Conservation (phyloP, 148 eudicot genomes). For the Persicaria maculosa region DNA sequence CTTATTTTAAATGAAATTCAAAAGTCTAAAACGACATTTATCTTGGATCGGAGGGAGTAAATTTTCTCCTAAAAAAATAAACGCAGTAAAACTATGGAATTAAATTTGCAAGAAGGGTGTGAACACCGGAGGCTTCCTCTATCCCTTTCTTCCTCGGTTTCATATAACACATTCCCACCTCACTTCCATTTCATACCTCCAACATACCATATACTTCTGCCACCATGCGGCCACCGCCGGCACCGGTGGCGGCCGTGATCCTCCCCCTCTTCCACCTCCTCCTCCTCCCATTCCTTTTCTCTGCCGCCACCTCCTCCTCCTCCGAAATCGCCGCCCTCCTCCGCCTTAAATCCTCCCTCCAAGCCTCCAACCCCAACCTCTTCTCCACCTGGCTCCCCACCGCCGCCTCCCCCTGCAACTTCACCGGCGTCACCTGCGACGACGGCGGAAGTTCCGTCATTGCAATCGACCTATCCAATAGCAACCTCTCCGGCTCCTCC, state of each 20-base stretch:
- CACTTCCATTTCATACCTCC: constrained; percentile 7
- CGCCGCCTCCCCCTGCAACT: constrained; percentile 23
- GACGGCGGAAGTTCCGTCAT: constrained; percentile 17
- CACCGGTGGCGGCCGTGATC: not conserved
- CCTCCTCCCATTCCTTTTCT: not conserved
- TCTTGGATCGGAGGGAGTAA: too few species aligned
- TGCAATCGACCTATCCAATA: constrained; percentile 55
- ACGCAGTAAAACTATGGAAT: too few species aligned
- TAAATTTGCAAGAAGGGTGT: not conserved
- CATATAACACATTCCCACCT: not conserved
- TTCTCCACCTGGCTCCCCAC: constrained; percentile 31
- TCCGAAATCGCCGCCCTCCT: constrained; percentile 33
- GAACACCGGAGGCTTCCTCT: not conserved
- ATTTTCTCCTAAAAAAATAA: too few species aligned
- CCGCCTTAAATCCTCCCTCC: constrained; percentile 35
- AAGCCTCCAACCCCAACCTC: constrained; percentile 23
- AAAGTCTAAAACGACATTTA: too few species aligned
- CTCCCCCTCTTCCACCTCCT: not conserved
- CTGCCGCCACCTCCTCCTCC: constrained; percentile 16
- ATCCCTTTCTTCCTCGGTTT: not conserved
- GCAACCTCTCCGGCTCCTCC: constrained; percentile 26
- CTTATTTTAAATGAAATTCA: too few species aligned
- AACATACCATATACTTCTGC: not conserved
- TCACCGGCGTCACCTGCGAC: constrained; percentile 47
- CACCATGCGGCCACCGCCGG: constrained; percentile 3